These are phyloP conservation scores for Pichia sp. DNA, from an alignment of 1,139 yeast species.

Conservation along the genomic window DNA sequence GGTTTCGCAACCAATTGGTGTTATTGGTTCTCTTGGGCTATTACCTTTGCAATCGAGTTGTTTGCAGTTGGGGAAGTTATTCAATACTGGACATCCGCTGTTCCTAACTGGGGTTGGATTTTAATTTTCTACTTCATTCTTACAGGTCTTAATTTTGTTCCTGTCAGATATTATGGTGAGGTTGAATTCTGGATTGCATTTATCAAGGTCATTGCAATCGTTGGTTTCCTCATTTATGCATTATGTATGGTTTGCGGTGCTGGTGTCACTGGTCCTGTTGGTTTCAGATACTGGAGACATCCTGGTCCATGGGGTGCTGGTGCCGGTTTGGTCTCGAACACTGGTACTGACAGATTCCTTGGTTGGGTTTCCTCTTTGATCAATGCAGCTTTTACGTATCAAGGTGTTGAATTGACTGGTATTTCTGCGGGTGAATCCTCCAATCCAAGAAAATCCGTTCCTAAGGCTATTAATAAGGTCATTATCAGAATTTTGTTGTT, in stretches of 20 bases:
- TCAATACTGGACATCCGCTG: slow-evolving; percentile 63
- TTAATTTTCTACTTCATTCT: slow-evolving; percentile 54
- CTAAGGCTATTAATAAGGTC: slow-evolving; percentile 77
- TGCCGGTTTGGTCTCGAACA: slow-evolving; percentile 33
- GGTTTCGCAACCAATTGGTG: slow-evolving; percentile 81
- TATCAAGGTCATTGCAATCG: slow-evolving; percentile 45
- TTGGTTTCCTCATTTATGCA: slow-evolving; percentile 43
- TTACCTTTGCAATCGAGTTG: slow-evolving; percentile 74
- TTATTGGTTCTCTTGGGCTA: slow-evolving; percentile 86
- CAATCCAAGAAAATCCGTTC: slow-evolving; percentile 76
- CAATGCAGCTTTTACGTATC: slow-evolving; percentile 68
- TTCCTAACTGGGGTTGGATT: slow-evolving; percentile 75
- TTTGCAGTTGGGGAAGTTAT: slow-evolving; percentile 74
- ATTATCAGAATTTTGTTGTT: slow-evolving; percentile 73
- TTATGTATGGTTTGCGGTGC: slow-evolving; percentile 38
- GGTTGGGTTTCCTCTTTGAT: slow-evolving; percentile 52
- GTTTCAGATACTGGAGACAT: slow-evolving; percentile 85
- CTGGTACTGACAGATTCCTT: slow-evolving; percentile 47
- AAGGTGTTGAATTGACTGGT: slow-evolving; percentile 79
- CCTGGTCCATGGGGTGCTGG: slow-evolving; percentile 83
- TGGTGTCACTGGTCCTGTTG: slow-evolving; percentile 47
- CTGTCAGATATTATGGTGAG: slow-evolving; percentile 60
- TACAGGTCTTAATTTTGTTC: slow-evolving; percentile 46
- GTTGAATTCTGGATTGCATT: slow-evolving; percentile 63
- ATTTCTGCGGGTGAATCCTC: slow-evolving; percentile 84